phyloP scores from a whole-genome alignment of 2,329 filamentous ascomycete genomes.

The Neospermospora avenae region DNA sequence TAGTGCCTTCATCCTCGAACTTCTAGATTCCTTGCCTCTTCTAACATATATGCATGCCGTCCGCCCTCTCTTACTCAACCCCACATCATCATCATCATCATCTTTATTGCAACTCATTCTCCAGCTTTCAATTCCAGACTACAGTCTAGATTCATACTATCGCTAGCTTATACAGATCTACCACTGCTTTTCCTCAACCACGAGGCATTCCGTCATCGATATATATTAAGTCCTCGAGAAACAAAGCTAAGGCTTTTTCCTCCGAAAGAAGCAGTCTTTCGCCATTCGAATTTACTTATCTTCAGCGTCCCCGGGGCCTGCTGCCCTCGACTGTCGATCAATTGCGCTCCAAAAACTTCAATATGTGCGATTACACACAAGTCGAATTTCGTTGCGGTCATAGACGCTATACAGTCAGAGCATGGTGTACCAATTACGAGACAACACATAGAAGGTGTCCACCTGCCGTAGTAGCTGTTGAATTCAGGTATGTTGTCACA shows the following conservation, averaged over 20 bases:
- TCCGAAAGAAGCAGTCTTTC: slow-evolving; percentile 10
- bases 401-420: slow-evolving; percentile 51
- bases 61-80: slow-evolving; percentile 6
- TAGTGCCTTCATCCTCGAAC: slow-evolving; percentile 18
- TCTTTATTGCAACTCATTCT: not conserved
- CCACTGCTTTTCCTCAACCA: not conserved
- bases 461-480: slow-evolving; percentile 44
- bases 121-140: not conserved
- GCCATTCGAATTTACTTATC: not conserved
- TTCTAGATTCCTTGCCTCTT: slow-evolving; percentile 12
- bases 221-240: not conserved
- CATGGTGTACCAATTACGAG: slow-evolving; percentile 48
- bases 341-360: slow-evolving; percentile 6
- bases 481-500: slow-evolving; percentile 27
- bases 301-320: not conserved
- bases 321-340: not conserved
- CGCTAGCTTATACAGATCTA: slow-evolving; percentile 15
- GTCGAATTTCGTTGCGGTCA: slow-evolving; percentile 55
- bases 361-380: slow-evolving; percentile 58
- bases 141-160: not conserved
- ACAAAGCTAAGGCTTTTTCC: slow-evolving; percentile 3
- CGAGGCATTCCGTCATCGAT: not conserved
- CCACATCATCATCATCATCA: slow-evolving; percentile 12
- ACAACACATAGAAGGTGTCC: slow-evolving; percentile 53
- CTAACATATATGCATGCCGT: slow-evolving; percentile 21